Base-by-base conservation (phyloP, 495 filamentous ascomycete genomes). In the Tetracladium setigerum region DNA sequence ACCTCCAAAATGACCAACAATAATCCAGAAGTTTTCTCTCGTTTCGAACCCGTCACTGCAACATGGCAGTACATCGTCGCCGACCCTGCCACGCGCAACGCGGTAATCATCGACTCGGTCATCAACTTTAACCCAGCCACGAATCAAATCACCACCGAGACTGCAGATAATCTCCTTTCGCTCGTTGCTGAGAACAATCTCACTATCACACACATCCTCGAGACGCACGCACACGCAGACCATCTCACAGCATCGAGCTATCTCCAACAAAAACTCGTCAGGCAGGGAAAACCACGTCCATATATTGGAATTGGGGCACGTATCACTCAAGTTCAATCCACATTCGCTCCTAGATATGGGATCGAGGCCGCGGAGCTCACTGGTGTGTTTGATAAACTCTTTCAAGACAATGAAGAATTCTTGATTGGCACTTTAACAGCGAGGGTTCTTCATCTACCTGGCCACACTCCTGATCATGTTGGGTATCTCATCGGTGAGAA, bases 51-150 rank as follows among this genome's bases (percentile, higher is more conserved):
- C 0, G 52, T 50, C 9, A 74, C 75, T 0, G 60, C 66, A n/a
- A 82, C 78, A 37, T 82, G 74, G 74, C 78, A 82, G 50, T 82
- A 80, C 54, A 54, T 83, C n/a, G 67, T 82, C 2, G 72, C 68
- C 4, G 74, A 77, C 53, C 69, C 74, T 0, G 40, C 56, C 11
- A 76, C 76, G 10, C 48, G 45, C 2, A 16, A 53, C 1, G 73
- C 77, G 19, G 67, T 66, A 36, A 73, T 83, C 47, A 79, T 83
- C 46, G 79, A 82, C 55, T 63, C 77, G 1, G 79, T 82, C 3
- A 64, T 83, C 12, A 71, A 83, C 62, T 81, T 69, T 52, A 67
- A 79, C 52, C 70, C 66, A 0, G 55, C 63, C 22, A 71, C 60
- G 12, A 68, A 67, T 34, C 44, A 45, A 12, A 63, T 82, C 52